Evolutionary conservation across 2,329 filamentous ascomycete species (phyloP).

Genomic region (Didymella sp.): DNA sequence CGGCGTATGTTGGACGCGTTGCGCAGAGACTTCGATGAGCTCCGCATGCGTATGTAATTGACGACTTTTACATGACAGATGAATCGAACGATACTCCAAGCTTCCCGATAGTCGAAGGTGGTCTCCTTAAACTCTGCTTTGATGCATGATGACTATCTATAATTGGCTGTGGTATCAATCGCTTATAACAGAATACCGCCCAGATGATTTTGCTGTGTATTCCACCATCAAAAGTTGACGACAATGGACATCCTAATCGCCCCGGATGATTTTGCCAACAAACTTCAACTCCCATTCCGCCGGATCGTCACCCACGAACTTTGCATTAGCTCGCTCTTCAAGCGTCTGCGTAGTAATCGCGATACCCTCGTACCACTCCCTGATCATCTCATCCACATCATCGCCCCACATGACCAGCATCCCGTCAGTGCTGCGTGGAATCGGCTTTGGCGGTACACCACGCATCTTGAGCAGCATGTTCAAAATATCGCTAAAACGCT

Average conservation of each 20-base stretch:
- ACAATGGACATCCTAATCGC: slow-evolving; percentile 22
- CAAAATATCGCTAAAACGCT: slow-evolving; percentile 64
- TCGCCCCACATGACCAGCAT: slow-evolving; percentile 46
- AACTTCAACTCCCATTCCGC: slow-evolving; percentile 50
- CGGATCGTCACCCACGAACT: slow-evolving; percentile 41
- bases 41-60: slow-evolving; percentile 13
- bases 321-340: slow-evolving; percentile 38
- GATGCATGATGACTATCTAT: background rate
- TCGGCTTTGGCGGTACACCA: slow-evolving; percentile 53
- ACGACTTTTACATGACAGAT: slow-evolving; percentile 17
- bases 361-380: slow-evolving; percentile 49
- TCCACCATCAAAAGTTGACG: background rate
- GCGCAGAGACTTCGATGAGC: slow-evolving; percentile 6
- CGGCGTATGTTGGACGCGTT: slow-evolving; percentile 7
- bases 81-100: slow-evolving; percentile 17
- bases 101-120: background rate
- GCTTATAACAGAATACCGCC: slow-evolving; percentile 9
- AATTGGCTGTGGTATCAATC: slow-evolving; percentile 11
- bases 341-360: slow-evolving; percentile 37
- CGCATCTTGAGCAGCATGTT: slow-evolving; percentile 66
- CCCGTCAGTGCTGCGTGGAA: slow-evolving; percentile 41
- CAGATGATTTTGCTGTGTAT: background rate
- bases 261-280: slow-evolving; percentile 46
- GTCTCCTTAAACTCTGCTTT: background rate
- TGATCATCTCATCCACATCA: slow-evolving; percentile 40